Conservation (phyloP, 2,329 filamentous ascomycete genomes). For the Beauveria sp. region DNA sequence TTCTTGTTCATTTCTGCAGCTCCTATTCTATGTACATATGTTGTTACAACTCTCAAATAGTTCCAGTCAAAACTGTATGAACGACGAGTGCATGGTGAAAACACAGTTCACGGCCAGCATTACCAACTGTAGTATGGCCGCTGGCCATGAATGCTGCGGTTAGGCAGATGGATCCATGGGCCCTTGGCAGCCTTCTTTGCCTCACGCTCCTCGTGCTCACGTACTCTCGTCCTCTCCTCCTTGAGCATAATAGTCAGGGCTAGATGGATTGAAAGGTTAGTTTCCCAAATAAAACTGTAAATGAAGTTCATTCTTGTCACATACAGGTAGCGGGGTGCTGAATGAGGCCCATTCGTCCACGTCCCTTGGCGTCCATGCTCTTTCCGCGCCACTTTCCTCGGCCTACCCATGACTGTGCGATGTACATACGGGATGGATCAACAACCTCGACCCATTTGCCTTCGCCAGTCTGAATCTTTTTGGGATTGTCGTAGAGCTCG, state of each 20-base stretch:
- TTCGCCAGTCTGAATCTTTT: constrained; percentile 63
- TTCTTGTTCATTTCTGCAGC: background rate
- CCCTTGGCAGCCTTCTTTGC: constrained; percentile 67
- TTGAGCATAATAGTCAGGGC: constrained; percentile 77
- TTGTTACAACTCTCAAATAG: constrained; percentile 7
- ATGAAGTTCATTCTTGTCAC: constrained; percentile 26
- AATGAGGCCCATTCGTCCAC: constrained; percentile 62
- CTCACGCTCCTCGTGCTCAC: constrained; percentile 69
- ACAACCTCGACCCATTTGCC: constrained; percentile 63
- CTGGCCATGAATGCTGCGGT: constrained; percentile 76
- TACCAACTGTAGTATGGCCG: constrained; percentile 91
- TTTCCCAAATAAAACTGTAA: constrained; percentile 14
- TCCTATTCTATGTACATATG: constrained; percentile 26
- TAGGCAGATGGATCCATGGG: constrained; percentile 81
- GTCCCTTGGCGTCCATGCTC: constrained; percentile 63
- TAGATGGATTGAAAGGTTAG: constrained; percentile 24
- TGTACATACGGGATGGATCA: constrained; percentile 77
- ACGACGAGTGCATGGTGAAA: constrained; percentile 14
- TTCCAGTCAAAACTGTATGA: background rate
- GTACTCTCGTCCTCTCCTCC: constrained; percentile 83
- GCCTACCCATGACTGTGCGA: constrained; percentile 89
- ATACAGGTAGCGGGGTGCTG: constrained; percentile 67
- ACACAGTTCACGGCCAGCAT: background rate
- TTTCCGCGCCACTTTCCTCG: constrained; percentile 55
- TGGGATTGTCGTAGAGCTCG: constrained; percentile 28